Conservation (phyloP, 768 basidiomycete genomes). For the Pleurotus eryngii region DNA sequence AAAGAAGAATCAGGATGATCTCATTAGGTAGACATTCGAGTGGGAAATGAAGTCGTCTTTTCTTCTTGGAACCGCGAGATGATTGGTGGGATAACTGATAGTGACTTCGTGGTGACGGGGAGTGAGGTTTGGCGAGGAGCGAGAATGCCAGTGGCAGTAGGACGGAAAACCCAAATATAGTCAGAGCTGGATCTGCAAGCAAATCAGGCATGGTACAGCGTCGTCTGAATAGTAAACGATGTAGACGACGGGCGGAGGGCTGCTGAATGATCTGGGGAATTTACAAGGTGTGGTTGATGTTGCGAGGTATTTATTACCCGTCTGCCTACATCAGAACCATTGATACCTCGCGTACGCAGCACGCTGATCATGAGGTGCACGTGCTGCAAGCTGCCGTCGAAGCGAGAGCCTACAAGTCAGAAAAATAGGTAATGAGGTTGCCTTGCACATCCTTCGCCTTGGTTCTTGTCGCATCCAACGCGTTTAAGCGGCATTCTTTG, state of each 20-base stretch:
- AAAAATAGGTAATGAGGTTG: conserved; percentile 43
- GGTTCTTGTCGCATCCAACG: conserved; percentile 36
- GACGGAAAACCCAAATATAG: conserved; percentile 2
- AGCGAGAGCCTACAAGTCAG: conserved; percentile 27
- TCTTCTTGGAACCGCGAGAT: not conserved
- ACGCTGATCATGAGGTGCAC: too few species aligned
- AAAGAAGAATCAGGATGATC: not conserved
- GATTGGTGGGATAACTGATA: not conserved
- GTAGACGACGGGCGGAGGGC: too few species aligned
- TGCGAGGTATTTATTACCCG: too few species aligned
- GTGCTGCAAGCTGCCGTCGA: not conserved
- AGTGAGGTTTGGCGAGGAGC: not conserved
- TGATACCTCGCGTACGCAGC: too few species aligned
- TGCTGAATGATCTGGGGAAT: too few species aligned
- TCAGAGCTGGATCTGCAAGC: not conserved
- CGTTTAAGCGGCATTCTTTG: conserved; percentile 42
- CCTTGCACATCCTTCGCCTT: conserved; percentile 46
- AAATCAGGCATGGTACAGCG: not conserved
- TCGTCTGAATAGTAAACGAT: too few species aligned
- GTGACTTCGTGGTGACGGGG: not conserved
- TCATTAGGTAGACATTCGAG: not conserved
- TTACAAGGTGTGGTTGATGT: too few species aligned
- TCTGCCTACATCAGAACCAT: too few species aligned
- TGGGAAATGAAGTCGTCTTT: not conserved
- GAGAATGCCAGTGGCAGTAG: not conserved